phyloP scores from a whole-genome alignment of 1,284 basidiomycete genomes.

The Pascua sp. region DNA sequence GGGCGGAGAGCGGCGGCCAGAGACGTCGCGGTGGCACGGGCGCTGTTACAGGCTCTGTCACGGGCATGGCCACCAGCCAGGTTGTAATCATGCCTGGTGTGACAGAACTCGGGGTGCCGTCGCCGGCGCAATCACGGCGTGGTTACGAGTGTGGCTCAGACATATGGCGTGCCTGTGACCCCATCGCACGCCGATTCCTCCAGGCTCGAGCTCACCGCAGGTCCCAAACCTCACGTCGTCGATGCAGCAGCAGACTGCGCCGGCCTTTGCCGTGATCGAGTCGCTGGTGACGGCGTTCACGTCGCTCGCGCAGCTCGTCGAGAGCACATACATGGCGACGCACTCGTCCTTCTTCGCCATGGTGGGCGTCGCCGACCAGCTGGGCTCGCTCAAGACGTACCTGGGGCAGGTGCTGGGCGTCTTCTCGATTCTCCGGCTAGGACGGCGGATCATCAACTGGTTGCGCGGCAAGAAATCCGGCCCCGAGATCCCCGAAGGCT shows the following conservation, averaged over 20 bases:
- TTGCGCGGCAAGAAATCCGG: constrained; percentile 56
- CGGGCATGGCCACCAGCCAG: too few species aligned
- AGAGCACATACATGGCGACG: constrained; percentile 97
- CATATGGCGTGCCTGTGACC: too few species aligned
- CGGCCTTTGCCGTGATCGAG: constrained; percentile 89
- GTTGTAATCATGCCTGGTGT: neutral
- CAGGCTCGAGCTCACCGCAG: too few species aligned
- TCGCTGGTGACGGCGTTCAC: constrained; percentile 94
- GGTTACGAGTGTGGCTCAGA: too few species aligned
- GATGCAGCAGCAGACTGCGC: constrained; percentile 82
- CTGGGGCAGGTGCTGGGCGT: constrained; percentile 89
- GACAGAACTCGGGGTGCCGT: neutral
- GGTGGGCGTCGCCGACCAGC: constrained; percentile 96
- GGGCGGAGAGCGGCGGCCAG: neutral
- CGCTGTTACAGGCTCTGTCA: too few species aligned
- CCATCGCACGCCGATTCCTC: too few species aligned
- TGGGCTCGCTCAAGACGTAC: constrained; percentile 84
- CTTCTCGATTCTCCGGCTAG: constrained; percentile 81
- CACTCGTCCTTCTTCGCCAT: constrained; percentile 98
- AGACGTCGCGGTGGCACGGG: too few species aligned
- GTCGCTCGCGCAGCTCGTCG: constrained; percentile 95
- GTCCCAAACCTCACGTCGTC: constrained; percentile 73
- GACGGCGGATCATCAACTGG: constrained; percentile 46
- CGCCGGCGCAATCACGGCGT: too few species aligned
- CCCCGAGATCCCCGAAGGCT: constrained; percentile 25